Evolutionary conservation across 371 early-diverging fungal genomes (phyloP), one percentile per base, ranked within the genome.

Genomic region (Zancudomyces culisetae): DNA sequence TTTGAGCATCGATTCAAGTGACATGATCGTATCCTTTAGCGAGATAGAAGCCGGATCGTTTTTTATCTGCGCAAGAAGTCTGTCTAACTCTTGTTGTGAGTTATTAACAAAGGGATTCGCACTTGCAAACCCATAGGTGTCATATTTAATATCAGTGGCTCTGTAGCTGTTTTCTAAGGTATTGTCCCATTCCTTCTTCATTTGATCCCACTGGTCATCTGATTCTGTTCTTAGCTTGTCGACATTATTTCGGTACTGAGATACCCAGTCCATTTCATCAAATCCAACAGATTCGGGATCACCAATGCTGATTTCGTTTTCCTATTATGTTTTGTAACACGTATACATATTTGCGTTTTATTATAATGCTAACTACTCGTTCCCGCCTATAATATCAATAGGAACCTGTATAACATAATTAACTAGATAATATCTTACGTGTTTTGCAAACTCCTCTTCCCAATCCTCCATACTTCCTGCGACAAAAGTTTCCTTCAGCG

Each of bases 1-100:
- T 59, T 90, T 85, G 4, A 91, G 82, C n/a, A 78, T 76, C 1
- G 93, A 90, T 67, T 97, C 98, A 3, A 92, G 73, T 0, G 90
- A 89, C 45, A 94, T 68, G 28, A 92, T 87, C 0, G 87, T 74
- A 42, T 92, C 90, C 6, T 83, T 71, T 2, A 95, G 72, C 29
- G 76, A 70, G 23, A 53, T 51, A 3, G 58, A 52, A 24, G 64
- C 60, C 18, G 68, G 69, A 35, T 54, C 56, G 27, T 47, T 54
- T n/a, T 71, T 70, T 45, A 72, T 66, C 4, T 74, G 62, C 6
- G 63, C 57, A 30, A 71, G 60, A 19, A 59, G 60, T 4, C 59
- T 61, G 10, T 75, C 63, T 43, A 78, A 66, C 10, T 63, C 63
- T 21, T 63, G 54, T 19, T 70, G 69, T 1, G 60, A 56, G 48